These are phyloP conservation scores for Pyracantha coccinea DNA, from an alignment of 331 rosid genomes.

Conservation along the genomic window DNA sequence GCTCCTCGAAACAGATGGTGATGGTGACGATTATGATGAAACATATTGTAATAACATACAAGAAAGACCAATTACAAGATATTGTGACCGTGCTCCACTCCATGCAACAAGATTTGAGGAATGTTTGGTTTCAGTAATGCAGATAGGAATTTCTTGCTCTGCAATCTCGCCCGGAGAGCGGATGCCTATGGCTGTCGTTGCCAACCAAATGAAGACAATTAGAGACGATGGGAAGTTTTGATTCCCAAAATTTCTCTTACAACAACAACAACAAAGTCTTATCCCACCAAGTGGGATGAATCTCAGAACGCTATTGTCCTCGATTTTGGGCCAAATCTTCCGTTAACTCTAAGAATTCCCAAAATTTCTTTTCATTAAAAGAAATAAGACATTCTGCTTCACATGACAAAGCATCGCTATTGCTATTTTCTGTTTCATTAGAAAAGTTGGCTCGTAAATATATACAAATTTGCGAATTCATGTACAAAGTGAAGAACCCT, in stretches of 20 bases:
- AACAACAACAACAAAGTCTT: too few species aligned
- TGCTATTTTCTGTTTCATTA: not conserved
- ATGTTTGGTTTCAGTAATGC: conserved; percentile 24
- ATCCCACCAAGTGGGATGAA: too few species aligned
- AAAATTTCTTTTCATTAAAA: too few species aligned
- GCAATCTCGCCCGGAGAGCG: conserved; percentile 24
- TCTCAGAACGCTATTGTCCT: too few species aligned
- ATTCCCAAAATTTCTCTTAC: too few species aligned
- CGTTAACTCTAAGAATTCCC: too few species aligned
- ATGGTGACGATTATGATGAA: not conserved
- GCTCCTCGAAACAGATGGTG: not conserved
- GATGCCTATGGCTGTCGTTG: conserved; percentile 19
- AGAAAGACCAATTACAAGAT: not conserved
- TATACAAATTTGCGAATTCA: not conserved
- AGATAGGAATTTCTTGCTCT: conserved; percentile 44
- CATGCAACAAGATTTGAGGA: conserved; percentile 14
- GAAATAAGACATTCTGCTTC: too few species aligned
- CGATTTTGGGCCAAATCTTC: too few species aligned
- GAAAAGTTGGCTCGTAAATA: not conserved
- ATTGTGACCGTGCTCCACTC: not conserved
- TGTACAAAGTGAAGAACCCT: not conserved
- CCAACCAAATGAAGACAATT: conserved; percentile 24
- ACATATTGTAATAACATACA: not conserved
- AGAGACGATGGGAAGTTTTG: conserved; percentile 4
- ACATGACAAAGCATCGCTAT: too few species aligned